Evolutionary conservation across 345 rosid genomes (phyloP).

Genomic region (Citrus trifoliata): DNA sequence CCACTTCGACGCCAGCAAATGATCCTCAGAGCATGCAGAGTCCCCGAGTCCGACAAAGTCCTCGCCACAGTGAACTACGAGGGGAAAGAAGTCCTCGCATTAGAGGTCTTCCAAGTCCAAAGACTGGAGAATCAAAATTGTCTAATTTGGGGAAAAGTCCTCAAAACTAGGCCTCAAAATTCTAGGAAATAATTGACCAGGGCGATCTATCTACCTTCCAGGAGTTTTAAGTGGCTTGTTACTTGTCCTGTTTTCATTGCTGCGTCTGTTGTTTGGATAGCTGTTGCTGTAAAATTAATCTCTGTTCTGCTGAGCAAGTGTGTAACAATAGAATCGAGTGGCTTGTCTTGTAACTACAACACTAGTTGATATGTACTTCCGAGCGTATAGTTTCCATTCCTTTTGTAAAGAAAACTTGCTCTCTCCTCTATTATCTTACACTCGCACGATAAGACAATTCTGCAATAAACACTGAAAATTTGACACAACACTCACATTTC

Average conservation of each 20-base stretch:
- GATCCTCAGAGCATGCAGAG: constrained; percentile 43
- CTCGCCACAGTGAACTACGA: constrained; percentile 61
- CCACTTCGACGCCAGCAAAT: constrained; percentile 57
- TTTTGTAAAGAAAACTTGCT: not conserved
- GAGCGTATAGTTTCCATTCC: not conserved
- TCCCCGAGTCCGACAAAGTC: constrained; percentile 48
- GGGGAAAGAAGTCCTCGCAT: constrained; percentile 61
- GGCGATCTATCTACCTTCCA: constrained; percentile 21
- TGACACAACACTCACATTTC: not conserved
- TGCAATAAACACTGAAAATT: not conserved
- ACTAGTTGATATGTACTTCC: not conserved
- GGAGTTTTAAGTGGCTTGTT: constrained; percentile 30
- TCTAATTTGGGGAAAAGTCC: constrained; percentile 75
- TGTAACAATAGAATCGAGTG: constrained; percentile 16
- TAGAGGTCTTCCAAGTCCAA: constrained; percentile 47
- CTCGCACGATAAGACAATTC: not conserved
- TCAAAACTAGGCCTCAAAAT: constrained; percentile 35
- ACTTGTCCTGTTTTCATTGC: constrained; percentile 11
- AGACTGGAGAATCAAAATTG: constrained; percentile 32
- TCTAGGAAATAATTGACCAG: constrained; percentile 10
- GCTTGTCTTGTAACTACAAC: constrained; percentile 6
- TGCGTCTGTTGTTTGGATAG: constrained; percentile 28
- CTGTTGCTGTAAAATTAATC: constrained; percentile 26
- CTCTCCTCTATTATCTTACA: not conserved
- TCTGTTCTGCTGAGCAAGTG: constrained; percentile 11